These are phyloP conservation scores for Dimocarpus longan DNA, from an alignment of 345 rosid genomes.

Conservation along the genomic window DNA sequence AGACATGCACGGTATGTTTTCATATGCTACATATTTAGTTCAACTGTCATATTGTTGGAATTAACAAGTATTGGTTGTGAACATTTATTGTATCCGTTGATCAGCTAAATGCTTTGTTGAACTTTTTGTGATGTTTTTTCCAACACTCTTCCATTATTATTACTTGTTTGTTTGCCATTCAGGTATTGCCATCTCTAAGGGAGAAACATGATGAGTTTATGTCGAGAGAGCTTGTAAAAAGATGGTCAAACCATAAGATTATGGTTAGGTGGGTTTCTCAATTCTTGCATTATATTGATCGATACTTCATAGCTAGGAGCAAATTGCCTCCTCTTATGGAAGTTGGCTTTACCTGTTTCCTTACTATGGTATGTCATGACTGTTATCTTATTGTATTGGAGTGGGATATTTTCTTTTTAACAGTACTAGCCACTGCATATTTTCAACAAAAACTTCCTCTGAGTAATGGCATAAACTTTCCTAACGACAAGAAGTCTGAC, in stretches of 20 bases:
- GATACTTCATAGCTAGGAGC: conserved; percentile 50
- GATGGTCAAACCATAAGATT: conserved; percentile 63
- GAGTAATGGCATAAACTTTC: background rate
- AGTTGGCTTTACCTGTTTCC: conserved; percentile 60
- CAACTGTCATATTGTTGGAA: background rate
- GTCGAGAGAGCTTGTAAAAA: conserved; percentile 56
- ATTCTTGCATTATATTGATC: conserved; percentile 59
- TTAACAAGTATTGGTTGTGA: background rate
- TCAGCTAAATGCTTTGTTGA: background rate
- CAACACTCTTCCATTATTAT: background rate
- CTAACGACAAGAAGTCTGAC: background rate
- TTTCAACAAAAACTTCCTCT: background rate
- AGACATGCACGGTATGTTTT: no score
- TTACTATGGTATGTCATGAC: conserved; percentile 46
- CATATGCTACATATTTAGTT: no score
- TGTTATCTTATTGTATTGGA: no score
- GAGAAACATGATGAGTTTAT: conserved; percentile 65
- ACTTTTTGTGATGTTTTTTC: background rate
- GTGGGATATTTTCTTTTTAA: no score
- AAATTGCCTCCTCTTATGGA: conserved; percentile 52
- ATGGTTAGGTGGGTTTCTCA: conserved; percentile 61
- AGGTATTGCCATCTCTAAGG: conserved; percentile 54
- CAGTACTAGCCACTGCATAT: background rate
- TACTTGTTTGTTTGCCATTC: conserved; percentile 12
- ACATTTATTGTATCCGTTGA: background rate